These are phyloP conservation scores for Eucalyptus leucophloia DNA, from an alignment of 345 rosid genomes.

Conservation along the genomic window DNA sequence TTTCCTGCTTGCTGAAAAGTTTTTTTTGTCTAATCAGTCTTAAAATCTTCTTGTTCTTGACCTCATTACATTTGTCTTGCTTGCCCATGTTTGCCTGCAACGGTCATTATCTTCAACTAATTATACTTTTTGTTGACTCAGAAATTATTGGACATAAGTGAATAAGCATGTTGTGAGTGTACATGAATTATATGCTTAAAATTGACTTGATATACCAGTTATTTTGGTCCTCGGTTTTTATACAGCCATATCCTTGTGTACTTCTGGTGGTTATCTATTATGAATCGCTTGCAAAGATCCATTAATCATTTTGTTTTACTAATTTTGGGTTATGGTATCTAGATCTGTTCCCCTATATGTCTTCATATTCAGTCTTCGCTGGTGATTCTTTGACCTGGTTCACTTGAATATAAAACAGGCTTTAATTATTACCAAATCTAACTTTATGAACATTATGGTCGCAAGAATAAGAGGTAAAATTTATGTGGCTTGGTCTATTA, in stretches of 20 bases:
- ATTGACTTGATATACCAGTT: background rate
- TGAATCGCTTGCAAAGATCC: background rate
- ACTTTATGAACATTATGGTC: background rate
- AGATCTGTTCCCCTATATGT: background rate
- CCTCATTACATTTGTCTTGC: background rate
- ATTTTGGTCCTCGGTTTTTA: background rate
- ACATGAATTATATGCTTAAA: background rate
- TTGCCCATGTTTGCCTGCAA: background rate
- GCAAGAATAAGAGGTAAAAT: background rate
- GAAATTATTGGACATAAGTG: background rate
- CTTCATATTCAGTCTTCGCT: background rate
- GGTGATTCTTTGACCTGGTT: background rate
- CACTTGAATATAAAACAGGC: background rate
- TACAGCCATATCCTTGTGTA: background rate
- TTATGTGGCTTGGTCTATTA: background rate
- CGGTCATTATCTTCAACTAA: background rate
- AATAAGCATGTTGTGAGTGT: background rate
- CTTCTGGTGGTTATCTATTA: background rate
- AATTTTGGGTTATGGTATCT: background rate
- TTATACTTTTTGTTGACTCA: background rate
- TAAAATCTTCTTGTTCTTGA: background rate
- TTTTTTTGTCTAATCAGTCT: background rate
- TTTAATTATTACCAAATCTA: background rate
- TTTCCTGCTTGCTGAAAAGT: background rate
- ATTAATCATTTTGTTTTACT: background rate